Evolutionary conservation across 371 early-diverging fungal genomes (phyloP), one percentile per base, ranked within the genome.

Genomic region (Mortierella sp.): DNA sequence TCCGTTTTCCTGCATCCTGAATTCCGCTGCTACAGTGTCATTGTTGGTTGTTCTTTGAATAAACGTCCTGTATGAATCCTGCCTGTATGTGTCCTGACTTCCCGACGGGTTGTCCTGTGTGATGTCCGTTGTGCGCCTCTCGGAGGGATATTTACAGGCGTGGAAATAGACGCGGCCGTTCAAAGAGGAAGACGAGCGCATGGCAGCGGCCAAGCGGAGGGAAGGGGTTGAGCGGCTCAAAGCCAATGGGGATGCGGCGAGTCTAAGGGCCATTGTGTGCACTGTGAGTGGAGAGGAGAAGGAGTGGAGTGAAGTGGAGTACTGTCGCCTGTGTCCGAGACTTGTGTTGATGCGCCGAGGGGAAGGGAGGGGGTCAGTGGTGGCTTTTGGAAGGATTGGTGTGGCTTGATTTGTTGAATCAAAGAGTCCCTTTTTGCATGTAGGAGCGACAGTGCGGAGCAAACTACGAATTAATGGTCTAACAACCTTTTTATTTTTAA

Each of bases 131-230:
- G 53, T 29, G n/a, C 26, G 10, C 24, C 24, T 22, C 22, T 47
- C 45, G 34, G 29, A 11, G 19, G 37, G 31, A 37, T 43, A 70
- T 44, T 61, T 77, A 81, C 82, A 68, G 47, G 82, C 82, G 44
- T 81, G 82, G 66, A 81, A 81, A 66, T 77, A 81, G 69, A 81
- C 82, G 64, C 82, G 77, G 74, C 73, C 69, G 55, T 76, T 76
- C 76, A 80, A 47, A 67, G 76, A 58, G 0, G 80, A 66, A 58
- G 80, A 80, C 9, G 76, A 64, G 26, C 77, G 82, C 43, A 81
- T 55, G 64, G 82, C 82, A 45, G 77, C 63, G 63, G 80, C 80
- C 66, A 77, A 24, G 68, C 73, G 81, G 64, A 77, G 47, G 40
- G 77, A 77, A 22, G 80, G 66, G 14, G 73, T 66, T 66, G 82